Percentiles rank a stretch among this genome's conserved stretches.
phyloP scores from a whole-genome alignment of 345 rosid genomes.

The Gossypium australe region DNA sequence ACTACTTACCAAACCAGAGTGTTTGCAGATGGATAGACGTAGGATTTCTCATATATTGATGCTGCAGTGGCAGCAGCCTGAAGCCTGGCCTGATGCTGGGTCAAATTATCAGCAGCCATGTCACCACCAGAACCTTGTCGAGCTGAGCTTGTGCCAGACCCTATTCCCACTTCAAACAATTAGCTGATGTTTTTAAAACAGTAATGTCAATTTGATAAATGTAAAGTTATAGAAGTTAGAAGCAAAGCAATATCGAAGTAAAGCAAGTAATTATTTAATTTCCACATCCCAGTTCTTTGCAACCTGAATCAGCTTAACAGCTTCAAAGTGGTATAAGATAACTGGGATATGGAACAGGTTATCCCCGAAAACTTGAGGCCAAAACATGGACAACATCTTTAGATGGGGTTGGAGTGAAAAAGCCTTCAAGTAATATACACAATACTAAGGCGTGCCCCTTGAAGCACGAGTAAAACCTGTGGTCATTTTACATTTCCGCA shows the following conservation, averaged over 20 bases:
- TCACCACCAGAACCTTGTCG: slow-evolving; percentile 42
- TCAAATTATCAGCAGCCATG: slow-evolving; percentile 33
- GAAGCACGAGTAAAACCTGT: background rate
- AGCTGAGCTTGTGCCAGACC: slow-evolving; percentile 36
- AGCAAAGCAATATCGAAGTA: background rate
- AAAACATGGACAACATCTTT: background rate
- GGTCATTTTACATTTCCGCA: background rate
- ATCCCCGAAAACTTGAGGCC: background rate
- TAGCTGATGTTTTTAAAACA: slow-evolving; percentile 3
- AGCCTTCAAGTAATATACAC: background rate
- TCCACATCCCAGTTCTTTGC: slow-evolving; percentile 1
- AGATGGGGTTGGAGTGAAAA: background rate
- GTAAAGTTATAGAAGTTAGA: background rate
- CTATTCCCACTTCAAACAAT: slow-evolving; percentile 29
- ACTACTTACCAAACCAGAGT: slow-evolving; percentile 51
- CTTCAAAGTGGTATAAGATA: background rate
- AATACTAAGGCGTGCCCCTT: background rate
- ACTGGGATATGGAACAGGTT: background rate
- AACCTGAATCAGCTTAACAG: background rate
- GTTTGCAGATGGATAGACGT: slow-evolving; percentile 74
- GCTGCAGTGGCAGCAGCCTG: slow-evolving; percentile 86
- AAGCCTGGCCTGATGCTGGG: slow-evolving; percentile 66
- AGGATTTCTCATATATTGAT: slow-evolving; percentile 67
- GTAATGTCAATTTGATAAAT: background rate
- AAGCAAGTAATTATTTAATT: background rate